A percentile compares a stretch with the other conserved stretches of the same genome.
These are phyloP conservation scores for Boletus rubropictus DNA, from an alignment of 768 basidiomycete genomes.

Conservation along the genomic window DNA sequence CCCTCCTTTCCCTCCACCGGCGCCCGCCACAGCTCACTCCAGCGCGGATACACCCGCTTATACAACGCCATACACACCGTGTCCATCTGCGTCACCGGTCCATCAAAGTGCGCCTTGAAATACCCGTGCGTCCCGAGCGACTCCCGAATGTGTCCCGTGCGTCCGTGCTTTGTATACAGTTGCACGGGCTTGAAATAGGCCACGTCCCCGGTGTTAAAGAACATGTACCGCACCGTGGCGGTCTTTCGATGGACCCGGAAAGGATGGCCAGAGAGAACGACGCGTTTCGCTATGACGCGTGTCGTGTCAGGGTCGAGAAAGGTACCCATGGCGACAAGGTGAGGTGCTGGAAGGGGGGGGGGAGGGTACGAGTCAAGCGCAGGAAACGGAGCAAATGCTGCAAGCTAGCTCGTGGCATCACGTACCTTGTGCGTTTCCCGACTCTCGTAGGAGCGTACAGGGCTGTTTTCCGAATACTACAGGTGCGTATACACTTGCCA, in stretches of 20 bases:
- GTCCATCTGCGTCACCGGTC: constrained; percentile 92
- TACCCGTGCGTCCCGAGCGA: constrained; percentile 96
- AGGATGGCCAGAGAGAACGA: constrained; percentile 92
- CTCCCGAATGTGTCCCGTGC: constrained; percentile 84
- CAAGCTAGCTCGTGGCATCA: neutral
- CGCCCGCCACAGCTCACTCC: constrained; percentile 53
- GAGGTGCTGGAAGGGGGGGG: constrained; percentile 44
- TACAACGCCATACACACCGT: constrained; percentile 94
- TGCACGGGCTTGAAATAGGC: constrained; percentile 92
- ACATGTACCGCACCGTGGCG: constrained; percentile 97
- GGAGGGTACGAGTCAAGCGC: neutral
- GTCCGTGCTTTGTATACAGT: constrained; percentile 86
- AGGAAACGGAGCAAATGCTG: too few species aligned
- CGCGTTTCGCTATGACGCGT: constrained; percentile 87
- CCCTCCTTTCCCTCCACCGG: neutral
- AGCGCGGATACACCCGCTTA: constrained; percentile 91
- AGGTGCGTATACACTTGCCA: constrained; percentile 88
- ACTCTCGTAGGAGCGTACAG: constrained; percentile 71
- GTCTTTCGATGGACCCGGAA: constrained; percentile 97
- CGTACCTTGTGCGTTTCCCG: constrained; percentile 59
- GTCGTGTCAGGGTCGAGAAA: constrained; percentile 89
- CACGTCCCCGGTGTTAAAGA: constrained; percentile 93
- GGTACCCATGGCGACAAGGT: constrained; percentile 85
- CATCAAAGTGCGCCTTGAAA: constrained; percentile 95
- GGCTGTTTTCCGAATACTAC: constrained; percentile 77